Base-by-base conservation (phyloP, 2,329 filamentous ascomycete species). In the Aspergillus puulaauensis region DNA sequence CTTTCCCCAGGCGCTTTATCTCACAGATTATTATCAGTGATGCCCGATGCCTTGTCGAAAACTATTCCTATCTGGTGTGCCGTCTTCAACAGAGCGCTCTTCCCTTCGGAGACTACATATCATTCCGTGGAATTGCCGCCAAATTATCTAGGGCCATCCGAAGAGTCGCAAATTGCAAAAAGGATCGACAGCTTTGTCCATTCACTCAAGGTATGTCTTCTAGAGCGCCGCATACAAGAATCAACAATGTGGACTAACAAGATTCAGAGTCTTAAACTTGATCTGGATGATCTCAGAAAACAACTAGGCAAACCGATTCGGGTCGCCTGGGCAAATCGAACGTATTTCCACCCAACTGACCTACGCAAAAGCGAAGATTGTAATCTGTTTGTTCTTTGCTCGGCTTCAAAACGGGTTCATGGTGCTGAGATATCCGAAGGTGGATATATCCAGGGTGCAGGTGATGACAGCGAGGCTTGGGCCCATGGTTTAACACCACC, bases 401-500 rank as follows among this genome's bases (percentile, higher is more conserved):
- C 92, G 1, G 89, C 91, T 12, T 96, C 91, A 1, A 83, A 87
- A 33, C 82, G 89, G 15, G 86, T 92, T 1, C 77, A 77, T 2
- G 89, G 86, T 12, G 86, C 84, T 3, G 90, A 93, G 70, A 80
- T 84, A 64, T 85, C 85, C 27, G 86, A 89, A 68, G 84, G 83
- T 3, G 87, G 87, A 6, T 99, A 99, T 70, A 89, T 99, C 58
- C 95, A 98, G 75, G 95, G 95, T 51, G 93, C 93, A 0, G 95
- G 90, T 2, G 95, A 99, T 73, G 95, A 99, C 72, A 91, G 90
- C 12, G 95, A 99, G 79, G 91, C 90, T 65, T 99, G 95, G 95
- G 89, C 92, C 1, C 78, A 84, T 53, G 91, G 91, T 0, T 82
- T 98, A 15, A 95, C 90, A 0, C 86, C 93, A 0, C 72, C 78